Base-by-base conservation (phyloP, 2,329 filamentous ascomycete species). In the Ceratocystis destructans region DNA sequence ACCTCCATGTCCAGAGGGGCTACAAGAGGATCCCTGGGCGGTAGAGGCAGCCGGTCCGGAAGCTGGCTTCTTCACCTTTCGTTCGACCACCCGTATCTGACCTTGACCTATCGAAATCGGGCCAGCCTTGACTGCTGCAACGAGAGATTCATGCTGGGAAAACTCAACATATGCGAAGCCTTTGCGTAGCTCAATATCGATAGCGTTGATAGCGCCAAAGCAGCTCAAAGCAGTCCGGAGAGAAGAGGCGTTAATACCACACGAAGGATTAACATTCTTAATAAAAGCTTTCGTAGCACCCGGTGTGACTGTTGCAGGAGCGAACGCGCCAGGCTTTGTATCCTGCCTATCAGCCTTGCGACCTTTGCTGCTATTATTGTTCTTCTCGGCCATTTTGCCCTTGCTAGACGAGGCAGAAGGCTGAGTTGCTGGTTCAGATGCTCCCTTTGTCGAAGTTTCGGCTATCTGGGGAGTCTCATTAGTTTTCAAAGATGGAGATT, bases 81-180 rank as follows among this genome's bases (percentile, higher is more conserved):
- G 83, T 76, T 96, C 92, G 28, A 96, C 77, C 1, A 97, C 88
- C 70, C 95, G 89, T 1, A 97, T 90, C 8, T 87, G 87, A 5
- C 89, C 91, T 73, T 95, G 88, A 0, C 88, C 92, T 10, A 97
- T 87, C 22, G 87, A 79, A 37, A 96, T 82, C 0, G 89, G 90
- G 72, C 90, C 95, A 12, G 88, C 89, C 17, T 85, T 82, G 72
- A 96, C 85, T 4, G 93, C 93, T 72, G 89, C 90, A 71, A 83
- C 83, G 31, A 97, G 79, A 8, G 83, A 81, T 7, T 86, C 84
- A 0, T 87, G 81, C 25, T 90, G 86, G 8, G 83, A 82, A 76
- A 96, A 97, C 69, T 96, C 89, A 48, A 96, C 87, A 73, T 96
- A 96, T 1, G 91, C 93, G 72, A 96, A 96, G 0, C 91, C 91